Evolutionary conservation across 2,329 filamentous ascomycete genomes (phyloP).

Genomic region (Xylaria sp.): DNA sequence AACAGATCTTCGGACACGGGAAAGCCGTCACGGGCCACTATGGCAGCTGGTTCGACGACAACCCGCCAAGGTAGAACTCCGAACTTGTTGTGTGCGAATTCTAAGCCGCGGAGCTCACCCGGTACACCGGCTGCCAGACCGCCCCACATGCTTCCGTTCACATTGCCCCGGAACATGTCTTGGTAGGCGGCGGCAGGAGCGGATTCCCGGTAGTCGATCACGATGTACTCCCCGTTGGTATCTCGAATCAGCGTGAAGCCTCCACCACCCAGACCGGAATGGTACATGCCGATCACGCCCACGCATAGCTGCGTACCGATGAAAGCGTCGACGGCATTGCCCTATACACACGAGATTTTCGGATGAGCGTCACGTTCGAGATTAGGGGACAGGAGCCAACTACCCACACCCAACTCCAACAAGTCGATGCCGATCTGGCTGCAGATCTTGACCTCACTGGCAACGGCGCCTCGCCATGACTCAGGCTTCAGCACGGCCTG

Average conservation of each 20-base stretch:
- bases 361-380: neutral
- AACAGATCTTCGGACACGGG: slow-evolving; percentile 68
- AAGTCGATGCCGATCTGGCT: slow-evolving; percentile 34
- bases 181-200: slow-evolving; percentile 75
- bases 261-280: slow-evolving; percentile 80
- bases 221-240: slow-evolving; percentile 67
- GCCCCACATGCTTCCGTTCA: slow-evolving; percentile 60
- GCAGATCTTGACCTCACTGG: slow-evolving; percentile 31
- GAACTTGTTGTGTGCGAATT: slow-evolving; percentile 69
- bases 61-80: slow-evolving; percentile 64
- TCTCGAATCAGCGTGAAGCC: slow-evolving; percentile 81
- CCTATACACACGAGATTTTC: slow-evolving; percentile 35
- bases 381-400: neutral
- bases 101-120: slow-evolving; percentile 71
- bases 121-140: slow-evolving; percentile 69
- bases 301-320: slow-evolving; percentile 72
- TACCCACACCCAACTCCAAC: slow-evolving; percentile 28
- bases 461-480: slow-evolving; percentile 27
- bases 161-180: slow-evolving; percentile 78
- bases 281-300: slow-evolving; percentile 71
- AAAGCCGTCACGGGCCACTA: slow-evolving; percentile 70
- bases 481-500: slow-evolving; percentile 20
- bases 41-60: slow-evolving; percentile 68
- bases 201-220: slow-evolving; percentile 84
- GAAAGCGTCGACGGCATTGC: slow-evolving; percentile 72